Evolutionary conservation across 1,139 yeast species (phyloP).

Genomic region (Yamadazyma taylorii): DNA sequence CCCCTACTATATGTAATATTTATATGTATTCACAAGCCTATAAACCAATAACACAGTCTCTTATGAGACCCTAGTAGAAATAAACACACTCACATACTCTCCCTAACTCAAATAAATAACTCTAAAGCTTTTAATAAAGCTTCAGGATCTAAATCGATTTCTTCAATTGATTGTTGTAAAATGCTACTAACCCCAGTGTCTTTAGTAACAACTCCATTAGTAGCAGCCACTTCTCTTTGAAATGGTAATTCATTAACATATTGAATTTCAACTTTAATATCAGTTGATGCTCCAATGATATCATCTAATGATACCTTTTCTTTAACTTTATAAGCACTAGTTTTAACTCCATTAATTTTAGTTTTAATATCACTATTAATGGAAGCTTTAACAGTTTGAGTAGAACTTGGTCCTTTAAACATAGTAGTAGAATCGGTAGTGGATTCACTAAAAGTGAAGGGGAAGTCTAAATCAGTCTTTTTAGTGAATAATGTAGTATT

Average conservation of each 20-base stretch:
- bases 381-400: constrained; percentile 7
- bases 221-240: constrained; percentile 52
- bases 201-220: constrained; percentile 36
- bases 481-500: constrained; percentile 10
- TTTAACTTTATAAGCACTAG: constrained; percentile 12
- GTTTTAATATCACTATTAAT: constrained; percentile 12
- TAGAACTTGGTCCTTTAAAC: constrained; percentile 10
- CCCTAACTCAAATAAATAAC: background rate
- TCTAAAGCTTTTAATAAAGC: constrained; percentile 3
- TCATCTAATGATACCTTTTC: constrained; percentile 15
- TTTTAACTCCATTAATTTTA: constrained; percentile 13
- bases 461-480: constrained; percentile 14
- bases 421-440: constrained; percentile 10
- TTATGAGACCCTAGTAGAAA: too few species aligned
- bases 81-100: too few species aligned
- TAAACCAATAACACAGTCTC: constrained; percentile 1
- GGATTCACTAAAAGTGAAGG: constrained; percentile 14
- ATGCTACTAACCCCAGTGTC: constrained; percentile 9
- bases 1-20: too few species aligned
- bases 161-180: constrained; percentile 2
- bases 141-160: background rate
- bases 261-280: constrained; percentile 13
- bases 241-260: constrained; percentile 9
- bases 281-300: constrained; percentile 18
- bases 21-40: constrained; percentile 1